Evolutionary conservation across 2,329 filamentous ascomycete genomes (phyloP), one percentile per base, ranked within the genome.

Genomic region (Huntiella savannae): DNA sequence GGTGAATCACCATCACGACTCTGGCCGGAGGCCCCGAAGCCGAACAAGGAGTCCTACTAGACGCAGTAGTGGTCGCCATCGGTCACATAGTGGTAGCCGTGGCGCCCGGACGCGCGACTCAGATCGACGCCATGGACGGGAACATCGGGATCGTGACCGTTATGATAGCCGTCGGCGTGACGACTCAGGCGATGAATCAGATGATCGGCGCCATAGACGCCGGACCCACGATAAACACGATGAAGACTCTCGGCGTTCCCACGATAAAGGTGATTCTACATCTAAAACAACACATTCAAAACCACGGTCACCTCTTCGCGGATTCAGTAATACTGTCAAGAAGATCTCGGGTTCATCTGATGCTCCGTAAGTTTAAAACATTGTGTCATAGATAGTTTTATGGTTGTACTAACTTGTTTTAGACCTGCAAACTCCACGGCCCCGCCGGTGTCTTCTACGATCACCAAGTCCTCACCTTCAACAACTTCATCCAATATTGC

Each of bases 261-360:
- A 41, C 4, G 40, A 32, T 5, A 28, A n/a, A 13, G 28, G 15
- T 12, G 34, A 49, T 13, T 38, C 32, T 10, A 8, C 34, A 13
- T 38, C 40, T 40, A 19, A 67, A 39, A 51, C 57, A 28, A 59
- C 22, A n/a, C 5, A 12, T 10, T 28, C 40, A n/a, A 28, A 32
- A 15, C 40, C 60, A 3, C 62, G 65, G 40, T 64, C 66, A 36
- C 65, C 61, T n/a, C 65, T 49, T 4, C 43, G 34, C 5, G 47
- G 47, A 1, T 49, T 49, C 56, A 60, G 46, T 59, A 64, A 47
- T 60, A 41, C 40, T 13, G 40, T 41, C 7, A 41, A 41, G 15
- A 41, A 41, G 19, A 32, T 41, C 12, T 28, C 22, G 8, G 12
- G 17, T 41, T 28, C 19, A 32, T 41, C 40, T 7, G 40, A 41